A percentile compares a stretch with the other conserved stretches of the same genome.
These are phyloP conservation scores for Panaeolus papilionaceus DNA, from an alignment of 768 basidiomycete species.

Conservation along the genomic window DNA sequence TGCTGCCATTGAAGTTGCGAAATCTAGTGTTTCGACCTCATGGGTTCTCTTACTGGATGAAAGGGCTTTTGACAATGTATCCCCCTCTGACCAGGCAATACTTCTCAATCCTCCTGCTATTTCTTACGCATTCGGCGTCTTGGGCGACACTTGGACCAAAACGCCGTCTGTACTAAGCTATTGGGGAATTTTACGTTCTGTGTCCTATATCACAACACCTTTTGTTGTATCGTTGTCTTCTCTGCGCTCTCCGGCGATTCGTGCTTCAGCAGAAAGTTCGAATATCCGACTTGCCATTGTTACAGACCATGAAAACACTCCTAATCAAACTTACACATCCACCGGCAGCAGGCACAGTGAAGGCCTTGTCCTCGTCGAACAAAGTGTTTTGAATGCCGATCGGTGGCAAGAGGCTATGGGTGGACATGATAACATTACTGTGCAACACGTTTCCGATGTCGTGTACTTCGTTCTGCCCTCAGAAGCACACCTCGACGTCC, in stretches of 20 bases:
- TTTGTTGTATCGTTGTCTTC: not conserved
- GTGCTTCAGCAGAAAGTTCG: not conserved
- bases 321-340: not conserved
- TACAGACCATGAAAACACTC: not conserved
- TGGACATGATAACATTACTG: not conserved
- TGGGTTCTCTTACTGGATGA: slow-evolving; percentile 62
- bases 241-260: not conserved
- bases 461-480: not conserved
- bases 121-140: slow-evolving; percentile 22
- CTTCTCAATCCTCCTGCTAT: slow-evolving; percentile 47
- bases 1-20: not conserved
- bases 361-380: not conserved
- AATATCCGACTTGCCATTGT: not conserved
- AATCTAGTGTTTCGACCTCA: slow-evolving; percentile 41
- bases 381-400: not conserved
- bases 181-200: not conserved
- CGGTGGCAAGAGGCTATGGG: not conserved
- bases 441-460: not conserved
- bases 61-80: slow-evolving; percentile 43
- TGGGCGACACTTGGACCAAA: slow-evolving; percentile 8
- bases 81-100: slow-evolving; percentile 36
- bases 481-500: not conserved
- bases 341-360: not conserved
- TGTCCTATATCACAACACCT: not conserved
- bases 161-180: not conserved